Percentiles rank a stretch among this genome's conserved stretches.
These are phyloP conservation scores for Lachnellula arida DNA, from an alignment of 2,329 filamentous ascomycete genomes.

Conservation along the genomic window DNA sequence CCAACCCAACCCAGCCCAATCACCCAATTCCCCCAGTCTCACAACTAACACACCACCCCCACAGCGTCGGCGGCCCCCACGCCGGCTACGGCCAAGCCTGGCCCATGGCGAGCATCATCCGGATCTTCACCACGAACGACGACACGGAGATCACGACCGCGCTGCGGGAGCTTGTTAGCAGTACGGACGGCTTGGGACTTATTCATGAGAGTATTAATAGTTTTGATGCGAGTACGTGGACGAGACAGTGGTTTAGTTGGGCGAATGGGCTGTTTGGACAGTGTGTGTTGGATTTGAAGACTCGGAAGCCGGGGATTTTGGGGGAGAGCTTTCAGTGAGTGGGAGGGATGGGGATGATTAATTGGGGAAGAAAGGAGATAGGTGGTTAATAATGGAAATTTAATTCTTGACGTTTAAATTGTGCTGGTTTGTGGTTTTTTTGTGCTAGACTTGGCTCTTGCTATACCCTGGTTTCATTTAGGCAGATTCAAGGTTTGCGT, in stretches of 20 bases:
- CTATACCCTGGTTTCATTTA: no score
- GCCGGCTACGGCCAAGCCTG: constrained; percentile 55
- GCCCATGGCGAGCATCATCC: constrained; percentile 53
- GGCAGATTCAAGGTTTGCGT: no score
- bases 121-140: constrained; percentile 43
- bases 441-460: no score
- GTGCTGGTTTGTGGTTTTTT: no score
- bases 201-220: constrained; percentile 46
- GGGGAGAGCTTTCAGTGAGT: constrained; percentile 43
- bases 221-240: constrained; percentile 38
- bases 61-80: constrained; percentile 62
- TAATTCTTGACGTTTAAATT: no score
- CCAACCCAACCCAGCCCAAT: no score
- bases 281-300: constrained; percentile 70
- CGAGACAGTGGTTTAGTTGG: constrained; percentile 68
- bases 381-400: no score
- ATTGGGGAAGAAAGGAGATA: no score
- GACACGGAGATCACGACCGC: constrained; percentile 30
- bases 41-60: constrained; percentile 29
- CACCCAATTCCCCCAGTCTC: constrained; percentile 22
- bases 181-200: constrained; percentile 35
- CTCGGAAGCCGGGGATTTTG: constrained; percentile 65
- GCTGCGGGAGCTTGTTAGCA: constrained; percentile 26
- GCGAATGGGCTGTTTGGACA: constrained; percentile 85
- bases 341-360: constrained; percentile 2